These are phyloP conservation scores for Logfia minima DNA, from an alignment of 129 eudicot genomes.

Conservation along the genomic window DNA sequence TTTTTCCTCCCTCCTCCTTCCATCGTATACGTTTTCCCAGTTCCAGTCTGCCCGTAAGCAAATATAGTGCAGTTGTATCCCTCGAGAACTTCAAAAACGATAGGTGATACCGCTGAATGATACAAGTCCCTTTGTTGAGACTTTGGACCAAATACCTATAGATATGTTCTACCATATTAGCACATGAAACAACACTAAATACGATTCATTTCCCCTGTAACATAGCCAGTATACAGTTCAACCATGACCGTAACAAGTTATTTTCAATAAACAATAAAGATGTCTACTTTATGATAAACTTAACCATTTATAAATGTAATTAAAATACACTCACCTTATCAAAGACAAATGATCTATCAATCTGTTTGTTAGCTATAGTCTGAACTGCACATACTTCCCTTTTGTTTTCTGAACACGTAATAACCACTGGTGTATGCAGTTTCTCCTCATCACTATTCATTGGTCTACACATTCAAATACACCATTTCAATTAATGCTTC, in stretches of 20 bases:
- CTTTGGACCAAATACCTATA: slow-evolving; percentile 78
- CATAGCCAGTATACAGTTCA: not conserved
- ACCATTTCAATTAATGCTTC: not conserved
- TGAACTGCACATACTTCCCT: slow-evolving; percentile 94
- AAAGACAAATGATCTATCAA: slow-evolving; percentile 80
- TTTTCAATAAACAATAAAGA: not conserved
- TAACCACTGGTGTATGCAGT: slow-evolving; percentile 80
- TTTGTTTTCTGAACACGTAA: slow-evolving; percentile 76
- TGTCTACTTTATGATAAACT: not conserved
- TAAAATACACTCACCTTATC: slow-evolving; percentile 55
- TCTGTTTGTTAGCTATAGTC: slow-evolving; percentile 87
- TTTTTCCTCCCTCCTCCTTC: slow-evolving; percentile 97
- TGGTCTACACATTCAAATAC: slow-evolving; percentile 53
- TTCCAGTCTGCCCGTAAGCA: slow-evolving; percentile 99
- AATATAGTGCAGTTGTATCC: slow-evolving; percentile 98
- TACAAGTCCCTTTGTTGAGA: slow-evolving; percentile 89
- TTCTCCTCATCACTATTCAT: slow-evolving; percentile 80
- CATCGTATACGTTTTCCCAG: slow-evolving; percentile 98
- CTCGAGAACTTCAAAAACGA: slow-evolving; percentile 89
- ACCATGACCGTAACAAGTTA: not conserved
- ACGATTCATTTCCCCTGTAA: not conserved
- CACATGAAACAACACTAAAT: not conserved
- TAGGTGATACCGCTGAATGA: slow-evolving; percentile 84
- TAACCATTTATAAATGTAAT: not conserved
- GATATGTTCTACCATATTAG: slow-evolving; percentile 14